Evolutionary conservation across 2,329 filamentous ascomycete species (phyloP).

Genomic region (Talaromyces funiculosus): DNA sequence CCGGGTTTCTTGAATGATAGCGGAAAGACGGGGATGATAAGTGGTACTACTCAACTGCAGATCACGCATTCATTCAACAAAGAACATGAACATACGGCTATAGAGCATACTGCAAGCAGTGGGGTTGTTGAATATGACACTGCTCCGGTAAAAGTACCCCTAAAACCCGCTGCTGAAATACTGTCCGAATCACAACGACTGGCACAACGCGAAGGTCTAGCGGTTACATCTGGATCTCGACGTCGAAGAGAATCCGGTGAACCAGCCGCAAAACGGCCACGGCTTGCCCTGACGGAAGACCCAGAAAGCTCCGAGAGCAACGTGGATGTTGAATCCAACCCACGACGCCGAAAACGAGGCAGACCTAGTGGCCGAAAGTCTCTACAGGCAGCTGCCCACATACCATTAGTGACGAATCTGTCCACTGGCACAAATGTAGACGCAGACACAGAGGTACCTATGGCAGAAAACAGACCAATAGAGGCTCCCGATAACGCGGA

Average conservation of each 20-base stretch:
- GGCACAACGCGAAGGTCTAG: background rate
- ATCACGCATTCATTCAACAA: constrained; percentile 29
- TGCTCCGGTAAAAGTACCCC: constrained; percentile 22
- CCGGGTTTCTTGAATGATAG: constrained; percentile 30
- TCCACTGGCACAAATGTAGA: background rate
- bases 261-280: constrained; percentile 27
- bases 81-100: constrained; percentile 23
- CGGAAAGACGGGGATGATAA: constrained; percentile 29
- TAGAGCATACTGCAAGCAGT: constrained; percentile 20
- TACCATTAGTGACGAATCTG: background rate
- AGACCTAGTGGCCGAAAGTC: constrained; percentile 19
- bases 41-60: constrained; percentile 23
- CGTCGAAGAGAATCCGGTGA: constrained; percentile 15
- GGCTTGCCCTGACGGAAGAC: constrained; percentile 20
- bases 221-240: background rate
- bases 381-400: background rate
- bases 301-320: constrained; percentile 3
- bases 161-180: constrained; percentile 18
- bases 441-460: background rate
- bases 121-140: constrained; percentile 20
- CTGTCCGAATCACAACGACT: background rate
- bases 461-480: background rate
- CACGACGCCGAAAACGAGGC: constrained; percentile 18
- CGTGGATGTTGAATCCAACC: background rate
- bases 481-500: background rate